These are phyloP conservation scores for Erythrophleum ivorense DNA, from an alignment of 331 rosid species.

Conservation along the genomic window DNA sequence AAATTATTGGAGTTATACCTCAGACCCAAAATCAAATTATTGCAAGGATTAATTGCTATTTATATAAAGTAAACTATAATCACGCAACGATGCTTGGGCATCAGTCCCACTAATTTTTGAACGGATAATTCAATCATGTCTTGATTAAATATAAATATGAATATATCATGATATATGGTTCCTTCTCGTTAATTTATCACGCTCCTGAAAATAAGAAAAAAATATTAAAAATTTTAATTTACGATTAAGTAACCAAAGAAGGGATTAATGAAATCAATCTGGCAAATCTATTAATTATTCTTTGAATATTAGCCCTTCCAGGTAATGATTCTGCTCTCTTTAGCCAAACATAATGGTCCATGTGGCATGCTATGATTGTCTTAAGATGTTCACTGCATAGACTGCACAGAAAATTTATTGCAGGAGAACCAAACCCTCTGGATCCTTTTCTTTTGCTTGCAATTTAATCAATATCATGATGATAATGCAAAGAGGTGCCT, in stretches of 20 bases:
- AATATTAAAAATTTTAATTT: neutral
- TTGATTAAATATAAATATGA: neutral
- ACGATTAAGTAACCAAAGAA: neutral
- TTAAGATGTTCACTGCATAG: neutral
- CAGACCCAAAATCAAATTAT: conserved; percentile 27
- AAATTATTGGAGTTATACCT: neutral
- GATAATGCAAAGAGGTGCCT: conserved; percentile 31
- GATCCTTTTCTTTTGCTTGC: conserved; percentile 42
- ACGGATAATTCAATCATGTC: conserved; percentile 40
- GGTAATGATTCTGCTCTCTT: neutral
- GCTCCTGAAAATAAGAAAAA: too few relatives aligned
- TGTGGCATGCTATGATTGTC: conserved; percentile 41
- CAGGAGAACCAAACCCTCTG: conserved; percentile 19
- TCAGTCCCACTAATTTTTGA: conserved; percentile 33
- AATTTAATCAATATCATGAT: conserved; percentile 46
- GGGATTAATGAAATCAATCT: neutral
- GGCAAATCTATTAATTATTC: neutral
- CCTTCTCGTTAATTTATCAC: too few relatives aligned
- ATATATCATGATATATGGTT: too few relatives aligned
- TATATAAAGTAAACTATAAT: conserved; percentile 2
- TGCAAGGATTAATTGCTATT: conserved; percentile 2
- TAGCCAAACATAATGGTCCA: conserved; percentile 13
- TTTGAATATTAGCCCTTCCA: neutral
- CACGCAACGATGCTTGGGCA: conserved; percentile 20
- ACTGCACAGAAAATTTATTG: conserved; percentile 24